These are phyloP conservation scores for Debaryomyces robertsiae DNA, from an alignment of 1,139 yeast genomes.

Conservation along the genomic window DNA sequence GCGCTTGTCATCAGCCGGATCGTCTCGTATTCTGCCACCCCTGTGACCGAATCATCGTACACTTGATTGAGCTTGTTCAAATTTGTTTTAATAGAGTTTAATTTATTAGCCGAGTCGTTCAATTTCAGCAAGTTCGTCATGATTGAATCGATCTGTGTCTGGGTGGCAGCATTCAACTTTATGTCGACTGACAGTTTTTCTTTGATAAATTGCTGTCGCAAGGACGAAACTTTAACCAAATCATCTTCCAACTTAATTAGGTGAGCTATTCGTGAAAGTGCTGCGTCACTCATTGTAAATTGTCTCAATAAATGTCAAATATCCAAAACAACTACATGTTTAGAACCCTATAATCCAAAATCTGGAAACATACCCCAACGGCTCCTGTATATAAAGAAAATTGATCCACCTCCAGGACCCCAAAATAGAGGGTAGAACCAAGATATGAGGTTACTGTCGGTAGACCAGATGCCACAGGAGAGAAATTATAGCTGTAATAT, in stretches of 20 bases:
- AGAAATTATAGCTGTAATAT: too few species aligned
- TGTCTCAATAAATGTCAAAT: neutral
- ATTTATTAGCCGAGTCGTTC: constrained; percentile 38
- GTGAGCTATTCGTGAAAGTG: constrained; percentile 46
- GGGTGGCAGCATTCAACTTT: constrained; percentile 66
- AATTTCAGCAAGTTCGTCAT: constrained; percentile 41
- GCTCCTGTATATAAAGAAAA: neutral
- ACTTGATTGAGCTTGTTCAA: constrained; percentile 61
- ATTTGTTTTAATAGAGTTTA: constrained; percentile 53
- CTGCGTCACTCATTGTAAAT: constrained; percentile 42
- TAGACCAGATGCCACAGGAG: too few species aligned
- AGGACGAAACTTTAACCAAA: constrained; percentile 53
- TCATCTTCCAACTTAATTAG: constrained; percentile 57
- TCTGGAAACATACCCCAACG: neutral
- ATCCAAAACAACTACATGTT: too few species aligned
- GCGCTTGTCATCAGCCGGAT: constrained; percentile 64
- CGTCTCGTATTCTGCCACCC: constrained; percentile 58
- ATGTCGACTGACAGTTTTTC: constrained; percentile 76
- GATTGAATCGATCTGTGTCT: constrained; percentile 58
- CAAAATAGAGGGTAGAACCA: too few species aligned
- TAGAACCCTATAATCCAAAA: neutral
- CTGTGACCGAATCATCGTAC: constrained; percentile 53
- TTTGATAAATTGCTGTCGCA: constrained; percentile 62
- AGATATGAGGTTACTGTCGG: too few species aligned
- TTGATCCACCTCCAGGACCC: too few species aligned